Evolutionary conservation across 1,284 basidiomycete species (phyloP).

Genomic region (Puccinia novopanici): DNA sequence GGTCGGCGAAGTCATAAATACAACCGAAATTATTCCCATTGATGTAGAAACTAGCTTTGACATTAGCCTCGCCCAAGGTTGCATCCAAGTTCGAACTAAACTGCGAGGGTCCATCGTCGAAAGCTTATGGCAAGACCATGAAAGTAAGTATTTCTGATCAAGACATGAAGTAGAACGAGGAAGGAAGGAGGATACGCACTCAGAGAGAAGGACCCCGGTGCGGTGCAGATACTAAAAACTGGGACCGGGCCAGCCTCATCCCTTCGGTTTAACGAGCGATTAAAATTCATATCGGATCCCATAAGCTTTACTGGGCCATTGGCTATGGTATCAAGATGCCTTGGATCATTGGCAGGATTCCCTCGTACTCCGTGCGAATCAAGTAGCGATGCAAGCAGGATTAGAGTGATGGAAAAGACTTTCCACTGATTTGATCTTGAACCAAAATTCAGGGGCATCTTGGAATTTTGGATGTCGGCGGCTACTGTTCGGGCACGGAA

Average conservation of each 20-base stretch:
- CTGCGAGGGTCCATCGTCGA: constrained; percentile 46
- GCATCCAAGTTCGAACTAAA: constrained; percentile 22
- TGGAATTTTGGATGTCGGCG: neutral
- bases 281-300: neutral
- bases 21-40: constrained; percentile 57
- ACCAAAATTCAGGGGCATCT: neutral
- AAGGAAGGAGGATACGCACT: neutral
- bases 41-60: constrained; percentile 46
- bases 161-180: neutral
- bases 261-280: neutral
- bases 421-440: neutral
- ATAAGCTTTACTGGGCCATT: neutral
- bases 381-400: neutral
- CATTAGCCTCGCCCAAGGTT: neutral
- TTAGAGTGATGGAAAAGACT: neutral
- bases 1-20: constrained; percentile 55
- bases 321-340: neutral
- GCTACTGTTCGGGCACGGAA: neutral
- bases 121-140: constrained; percentile 10
- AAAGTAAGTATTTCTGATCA: neutral
- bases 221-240: constrained; percentile 10
- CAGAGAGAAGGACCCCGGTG: neutral
- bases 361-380: neutral
- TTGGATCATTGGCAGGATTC: neutral
- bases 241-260: neutral